Evolutionary conservation across 495 filamentous ascomycete species (phyloP), one percentile per base, ranked within the genome.

Genomic region (Chlorociboria aeruginascens): DNA sequence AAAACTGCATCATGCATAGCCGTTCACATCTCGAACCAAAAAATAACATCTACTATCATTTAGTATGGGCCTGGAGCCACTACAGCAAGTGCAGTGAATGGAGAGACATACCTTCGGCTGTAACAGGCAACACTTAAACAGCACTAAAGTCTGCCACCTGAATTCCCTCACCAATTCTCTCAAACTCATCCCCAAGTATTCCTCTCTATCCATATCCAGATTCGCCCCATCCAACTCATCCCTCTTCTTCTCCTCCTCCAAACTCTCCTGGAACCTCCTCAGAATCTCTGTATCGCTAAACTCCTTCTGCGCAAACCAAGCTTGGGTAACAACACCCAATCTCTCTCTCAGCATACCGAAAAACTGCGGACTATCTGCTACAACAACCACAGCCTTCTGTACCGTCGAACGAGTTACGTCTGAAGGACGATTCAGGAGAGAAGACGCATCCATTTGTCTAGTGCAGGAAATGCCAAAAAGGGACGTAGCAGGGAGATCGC

Each of bases 1-100:
- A 89, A 63, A 97, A 98, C 60, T 98, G 92, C 63, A 94, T 88
- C 86, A 97, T 90, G 76, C 92, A 98, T 43, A 98, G 66, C 32
- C 85, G 76, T 62, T 98, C 92, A 61, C 92, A 97, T 48, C 89
- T 79, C 9, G 89, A 85, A 36, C 92, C 93, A 57, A 97, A 98
- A 69, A 98, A 97, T 32, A 98, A 80, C 89, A 97, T 98, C 90
- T 96, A 57, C 25, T 4, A 28, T 25, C 4, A 37, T 16, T 57
- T 37, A 54, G 41, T 34, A 43, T 35, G 9, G 35, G 20, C 20
- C 20, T 25, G 2, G 39, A 12, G 20, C 31, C 43, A 30, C 8
- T 36, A 47, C 33, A 33, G 12, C 28, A 28, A 31, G 29, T 14
- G 13, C 28, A 37, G 20, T 31, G 28, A 44, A 12, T n/a, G 10